These are phyloP conservation scores for Noccaea bulbosa DNA, from an alignment of 345 rosid species.

Conservation along the genomic window DNA sequence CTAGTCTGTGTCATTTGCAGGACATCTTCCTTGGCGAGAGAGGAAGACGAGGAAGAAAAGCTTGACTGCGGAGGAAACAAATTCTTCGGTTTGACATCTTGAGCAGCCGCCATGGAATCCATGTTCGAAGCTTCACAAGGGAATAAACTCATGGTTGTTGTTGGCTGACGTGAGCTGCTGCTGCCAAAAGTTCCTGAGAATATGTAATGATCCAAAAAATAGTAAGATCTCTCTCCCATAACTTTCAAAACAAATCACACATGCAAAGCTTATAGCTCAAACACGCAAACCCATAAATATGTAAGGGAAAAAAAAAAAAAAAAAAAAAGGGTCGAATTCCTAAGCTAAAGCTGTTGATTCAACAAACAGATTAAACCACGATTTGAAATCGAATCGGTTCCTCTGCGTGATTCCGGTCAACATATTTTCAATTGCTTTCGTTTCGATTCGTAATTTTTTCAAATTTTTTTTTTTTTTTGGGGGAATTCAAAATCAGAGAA, in stretches of 20 bases:
- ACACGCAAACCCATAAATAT: not conserved
- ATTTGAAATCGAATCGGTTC: conserved; percentile 5
- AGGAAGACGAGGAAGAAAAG: conserved; percentile 44
- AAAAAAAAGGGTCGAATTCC: not conserved
- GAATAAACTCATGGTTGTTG: conserved; percentile 69
- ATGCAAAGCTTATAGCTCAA: not conserved
- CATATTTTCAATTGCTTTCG: not conserved
- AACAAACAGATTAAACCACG: not conserved
- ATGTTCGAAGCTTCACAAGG: conserved; percentile 50
- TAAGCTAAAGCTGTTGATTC: not conserved
- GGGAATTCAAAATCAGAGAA: not conserved
- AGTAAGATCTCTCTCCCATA: conserved; percentile 17
- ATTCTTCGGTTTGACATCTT: conserved; percentile 55
- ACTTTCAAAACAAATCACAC: not conserved
- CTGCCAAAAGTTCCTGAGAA: conserved; percentile 26
- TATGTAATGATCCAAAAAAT: conserved; percentile 3
- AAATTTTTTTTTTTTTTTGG: conserved; percentile 23
- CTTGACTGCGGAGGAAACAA: conserved; percentile 65
- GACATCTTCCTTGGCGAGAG: conserved; percentile 48
- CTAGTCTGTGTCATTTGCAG: conserved; percentile 44
- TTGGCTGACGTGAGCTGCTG: conserved; percentile 29
- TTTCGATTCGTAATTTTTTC: not conserved
- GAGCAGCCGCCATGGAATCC: conserved; percentile 24
- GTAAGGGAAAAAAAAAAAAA: not conserved
- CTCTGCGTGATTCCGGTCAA: not conserved